phyloP scores from a whole-genome alignment of 331 rosid genomes.

The Pyrus hybrid region DNA sequence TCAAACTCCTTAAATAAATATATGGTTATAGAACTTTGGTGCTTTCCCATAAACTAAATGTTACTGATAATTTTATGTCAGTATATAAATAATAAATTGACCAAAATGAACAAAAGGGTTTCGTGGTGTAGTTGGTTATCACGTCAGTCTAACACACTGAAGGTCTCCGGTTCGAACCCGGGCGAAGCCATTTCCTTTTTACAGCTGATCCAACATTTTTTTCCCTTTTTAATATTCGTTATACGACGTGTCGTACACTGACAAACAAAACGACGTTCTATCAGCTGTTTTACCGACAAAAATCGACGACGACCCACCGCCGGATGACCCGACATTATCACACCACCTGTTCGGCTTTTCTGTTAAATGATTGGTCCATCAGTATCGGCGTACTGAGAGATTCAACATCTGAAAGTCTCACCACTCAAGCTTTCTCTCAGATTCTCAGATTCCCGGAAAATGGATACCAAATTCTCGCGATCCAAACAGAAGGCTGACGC shows the following conservation, averaged over 20 bases:
- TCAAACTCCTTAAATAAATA: no score
- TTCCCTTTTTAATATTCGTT: not conserved
- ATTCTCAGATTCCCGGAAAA: constrained; percentile 3
- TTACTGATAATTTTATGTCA: no score
- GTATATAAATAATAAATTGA: no score
- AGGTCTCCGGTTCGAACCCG: constrained; percentile 18
- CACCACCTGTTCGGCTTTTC: not conserved
- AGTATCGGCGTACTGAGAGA: not conserved
- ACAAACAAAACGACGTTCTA: not conserved
- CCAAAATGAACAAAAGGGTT: not conserved
- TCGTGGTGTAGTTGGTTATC: constrained; percentile 25
- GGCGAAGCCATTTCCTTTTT: not conserved
- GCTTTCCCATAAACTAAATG: no score
- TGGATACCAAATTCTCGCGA: constrained; percentile 31
- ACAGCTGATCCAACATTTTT: not conserved
- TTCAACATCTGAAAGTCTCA: not conserved
- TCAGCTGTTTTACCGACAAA: no score
- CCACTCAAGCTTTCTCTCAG: not conserved
- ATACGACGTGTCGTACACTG: not conserved
- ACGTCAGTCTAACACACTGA: constrained; percentile 23
- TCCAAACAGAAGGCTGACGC: constrained; percentile 49
- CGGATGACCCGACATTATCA: no score
- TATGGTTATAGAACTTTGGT: no score
- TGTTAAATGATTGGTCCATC: not conserved
- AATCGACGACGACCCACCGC: no score